Conservation (phyloP, 176 grass and related monocot genomes). For the Hsuehochloa calcarea region DNA sequence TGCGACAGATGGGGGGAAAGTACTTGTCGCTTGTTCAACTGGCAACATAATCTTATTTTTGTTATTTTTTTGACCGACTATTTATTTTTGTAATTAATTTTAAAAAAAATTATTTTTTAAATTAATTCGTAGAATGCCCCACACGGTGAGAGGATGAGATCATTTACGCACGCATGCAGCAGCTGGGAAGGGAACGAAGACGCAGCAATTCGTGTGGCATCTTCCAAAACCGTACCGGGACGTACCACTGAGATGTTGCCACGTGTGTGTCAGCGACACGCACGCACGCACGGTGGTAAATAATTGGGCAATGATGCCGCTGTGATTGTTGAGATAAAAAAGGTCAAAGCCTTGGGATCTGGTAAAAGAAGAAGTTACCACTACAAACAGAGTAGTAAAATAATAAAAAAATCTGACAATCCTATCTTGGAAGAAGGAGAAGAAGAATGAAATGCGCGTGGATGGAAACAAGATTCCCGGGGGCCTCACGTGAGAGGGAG, state of each 20-base stretch:
- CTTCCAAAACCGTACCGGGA: conserved; percentile 23
- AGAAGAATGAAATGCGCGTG: conserved; percentile 10
- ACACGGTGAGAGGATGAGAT: background rate
- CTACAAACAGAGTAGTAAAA: background rate
- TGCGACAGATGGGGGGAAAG: too few relatives aligned
- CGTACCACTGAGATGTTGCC: conserved; percentile 31
- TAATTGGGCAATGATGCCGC: conserved; percentile 63
- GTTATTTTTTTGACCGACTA: too few relatives aligned
- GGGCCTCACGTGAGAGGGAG: conserved; percentile 55
- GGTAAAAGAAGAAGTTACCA: conserved; percentile 12
- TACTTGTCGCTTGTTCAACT: too few relatives aligned
- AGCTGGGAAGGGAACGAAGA: background rate
- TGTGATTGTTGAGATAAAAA: conserved; percentile 37
- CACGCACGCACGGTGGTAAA: conserved; percentile 22
- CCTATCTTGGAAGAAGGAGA: background rate
- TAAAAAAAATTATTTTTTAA: too few relatives aligned
- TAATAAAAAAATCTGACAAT: conserved; percentile 37
- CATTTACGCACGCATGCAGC: background rate
- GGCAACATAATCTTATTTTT: too few relatives aligned
- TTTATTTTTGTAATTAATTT: too few relatives aligned
- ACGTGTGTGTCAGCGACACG: conserved; percentile 35
- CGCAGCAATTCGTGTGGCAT: conserved; percentile 22
- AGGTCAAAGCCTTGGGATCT: conserved; percentile 71
- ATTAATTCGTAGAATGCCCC: too few relatives aligned
- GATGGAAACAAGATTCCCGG: conserved; percentile 68